These are phyloP conservation scores for Candida insectorum DNA, from an alignment of 805 yeast genomes.

Conservation along the genomic window DNA sequence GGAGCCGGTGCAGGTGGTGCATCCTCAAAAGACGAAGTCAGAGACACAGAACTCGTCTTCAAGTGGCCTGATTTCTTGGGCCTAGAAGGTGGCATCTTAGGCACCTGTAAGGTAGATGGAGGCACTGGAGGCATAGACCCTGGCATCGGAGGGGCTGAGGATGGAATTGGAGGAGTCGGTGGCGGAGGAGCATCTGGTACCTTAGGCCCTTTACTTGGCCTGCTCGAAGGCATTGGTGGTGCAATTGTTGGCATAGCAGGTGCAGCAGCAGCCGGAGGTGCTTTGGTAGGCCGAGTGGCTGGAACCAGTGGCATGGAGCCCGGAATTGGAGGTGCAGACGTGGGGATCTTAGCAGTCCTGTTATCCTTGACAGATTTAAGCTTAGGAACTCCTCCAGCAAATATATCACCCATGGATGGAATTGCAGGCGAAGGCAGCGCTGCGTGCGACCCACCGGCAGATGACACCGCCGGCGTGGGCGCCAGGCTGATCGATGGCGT, in stretches of 20 bases:
- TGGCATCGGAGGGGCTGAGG: slow-evolving; percentile 1
- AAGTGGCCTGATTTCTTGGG: slow-evolving; percentile 39
- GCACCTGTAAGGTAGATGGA: slow-evolving; percentile 18
- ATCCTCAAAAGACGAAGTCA: slow-evolving; percentile 16
- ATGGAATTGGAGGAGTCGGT: slow-evolving; percentile 1
- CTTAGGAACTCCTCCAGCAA: slow-evolving; percentile 80
- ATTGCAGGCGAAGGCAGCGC: slow-evolving; percentile 18
- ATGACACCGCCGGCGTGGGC: slow-evolving; percentile 9
- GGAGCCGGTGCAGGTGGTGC: slow-evolving; percentile 18
- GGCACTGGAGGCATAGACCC: slow-evolving; percentile 14
- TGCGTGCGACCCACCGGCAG: slow-evolving; percentile 15
- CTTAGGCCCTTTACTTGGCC: slow-evolving; percentile 13
- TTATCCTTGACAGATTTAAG: slow-evolving; percentile 43
- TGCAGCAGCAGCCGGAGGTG: slow-evolving; percentile 1
- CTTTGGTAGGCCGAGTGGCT: too few species aligned
- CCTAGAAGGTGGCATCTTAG: slow-evolving; percentile 38
- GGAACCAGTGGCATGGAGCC: slow-evolving; percentile 6
- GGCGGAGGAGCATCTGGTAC: slow-evolving; percentile 1
- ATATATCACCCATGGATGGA: slow-evolving; percentile 62
- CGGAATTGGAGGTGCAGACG: slow-evolving; percentile 39
- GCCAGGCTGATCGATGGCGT: slow-evolving; percentile 34
- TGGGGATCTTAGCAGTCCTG: slow-evolving; percentile 32
- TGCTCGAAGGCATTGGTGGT: slow-evolving; percentile 5
- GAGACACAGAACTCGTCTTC: slow-evolving; percentile 17
- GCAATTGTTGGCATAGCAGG: too few species aligned